Evolutionary conservation across 2,329 filamentous ascomycete species (phyloP).

Genomic region (Septoria petroselini): DNA sequence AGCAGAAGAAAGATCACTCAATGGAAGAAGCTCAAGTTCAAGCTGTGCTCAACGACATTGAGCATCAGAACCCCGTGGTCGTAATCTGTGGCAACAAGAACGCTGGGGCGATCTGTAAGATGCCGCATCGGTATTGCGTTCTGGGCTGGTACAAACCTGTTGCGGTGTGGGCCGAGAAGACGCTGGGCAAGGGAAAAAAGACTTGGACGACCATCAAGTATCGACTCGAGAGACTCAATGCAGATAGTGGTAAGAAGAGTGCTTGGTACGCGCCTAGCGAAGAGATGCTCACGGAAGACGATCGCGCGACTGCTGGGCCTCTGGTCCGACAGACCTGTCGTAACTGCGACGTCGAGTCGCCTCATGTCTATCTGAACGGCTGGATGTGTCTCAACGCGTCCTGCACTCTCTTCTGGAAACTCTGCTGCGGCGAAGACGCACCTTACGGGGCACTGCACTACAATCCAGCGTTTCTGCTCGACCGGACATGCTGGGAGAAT

Average conservation of each 20-base stretch:
- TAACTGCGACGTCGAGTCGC: constrained; percentile 35
- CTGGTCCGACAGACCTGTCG: constrained; percentile 37
- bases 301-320: constrained; percentile 6
- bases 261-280: constrained; percentile 40
- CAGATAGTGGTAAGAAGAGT: constrained; percentile 47
- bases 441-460: constrained; percentile 47
- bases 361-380: constrained; percentile 45
- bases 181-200: constrained; percentile 35
- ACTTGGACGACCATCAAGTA: constrained; percentile 51
- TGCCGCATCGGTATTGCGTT: constrained; percentile 61
- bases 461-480: constrained; percentile 55
- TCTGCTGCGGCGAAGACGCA: constrained; percentile 37
- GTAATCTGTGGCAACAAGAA: constrained; percentile 52
- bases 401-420: constrained; percentile 58
- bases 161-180: constrained; percentile 64
- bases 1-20: constrained; percentile 48
- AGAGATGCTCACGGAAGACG: constrained; percentile 6
- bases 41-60: constrained; percentile 49
- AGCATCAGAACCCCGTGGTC: constrained; percentile 51
- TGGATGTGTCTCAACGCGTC: constrained; percentile 58
- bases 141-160: constrained; percentile 68
- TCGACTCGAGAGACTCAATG: constrained; percentile 61
- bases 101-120: constrained; percentile 46
- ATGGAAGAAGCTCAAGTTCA: constrained; percentile 39
- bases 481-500: constrained; percentile 48